phyloP scores from a whole-genome alignment of 305 asterid species.

The Stenogyne calaminthoides region DNA sequence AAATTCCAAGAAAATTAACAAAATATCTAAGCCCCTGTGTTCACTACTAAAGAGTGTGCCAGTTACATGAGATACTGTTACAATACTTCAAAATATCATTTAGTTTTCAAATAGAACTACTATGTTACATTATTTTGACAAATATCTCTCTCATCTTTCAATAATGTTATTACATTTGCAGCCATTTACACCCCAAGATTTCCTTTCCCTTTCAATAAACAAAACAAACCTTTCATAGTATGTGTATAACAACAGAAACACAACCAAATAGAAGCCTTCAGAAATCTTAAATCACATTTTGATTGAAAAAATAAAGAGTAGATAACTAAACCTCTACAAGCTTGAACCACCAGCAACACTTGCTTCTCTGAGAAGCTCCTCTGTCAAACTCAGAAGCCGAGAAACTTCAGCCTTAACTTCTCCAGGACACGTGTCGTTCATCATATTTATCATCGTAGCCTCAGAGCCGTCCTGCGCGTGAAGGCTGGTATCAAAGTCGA shows the following conservation, averaged over 20 bases:
- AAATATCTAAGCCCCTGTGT: background rate
- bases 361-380: slow-evolving; percentile 65
- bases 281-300: background rate
- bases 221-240: background rate
- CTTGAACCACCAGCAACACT: slow-evolving; percentile 34
- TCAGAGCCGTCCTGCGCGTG: slow-evolving; percentile 22
- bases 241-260: background rate
- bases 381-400: slow-evolving; percentile 63
- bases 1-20: background rate
- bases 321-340: slow-evolving; percentile 31
- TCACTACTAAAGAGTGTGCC: background rate
- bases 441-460: slow-evolving; percentile 10
- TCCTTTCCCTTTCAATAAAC: background rate
- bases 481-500: slow-evolving; percentile 36
- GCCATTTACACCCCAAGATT: background rate
- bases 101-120: background rate
- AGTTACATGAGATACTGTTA: too few species aligned
- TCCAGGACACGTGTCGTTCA: slow-evolving; percentile 27
- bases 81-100: too few species aligned
- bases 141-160: background rate
- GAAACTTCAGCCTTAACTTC: slow-evolving; percentile 61
- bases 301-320: too few species aligned
- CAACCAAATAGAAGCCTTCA: slow-evolving; percentile 4
- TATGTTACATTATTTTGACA: background rate
- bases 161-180: background rate